Evolutionary conservation across 2,329 filamentous ascomycete genomes (phyloP).

Genomic region (Exophiala calicioides): DNA sequence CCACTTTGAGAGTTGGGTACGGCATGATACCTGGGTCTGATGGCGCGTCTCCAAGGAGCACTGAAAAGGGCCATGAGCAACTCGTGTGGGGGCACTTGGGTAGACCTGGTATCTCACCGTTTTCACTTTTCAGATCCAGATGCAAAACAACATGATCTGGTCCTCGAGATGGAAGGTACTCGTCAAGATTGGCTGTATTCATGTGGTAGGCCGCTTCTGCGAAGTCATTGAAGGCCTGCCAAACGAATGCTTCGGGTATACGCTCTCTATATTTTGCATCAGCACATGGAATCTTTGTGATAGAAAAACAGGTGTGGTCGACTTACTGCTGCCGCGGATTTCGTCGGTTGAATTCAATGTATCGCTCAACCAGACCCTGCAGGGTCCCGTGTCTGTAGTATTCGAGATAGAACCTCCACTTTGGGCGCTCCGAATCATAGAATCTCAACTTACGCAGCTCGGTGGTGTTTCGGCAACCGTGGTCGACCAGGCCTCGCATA

Average conservation of each 20-base stretch:
- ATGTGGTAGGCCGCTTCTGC: slow-evolving; percentile 20
- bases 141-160: slow-evolving; percentile 17
- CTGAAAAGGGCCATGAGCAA: too few species aligned
- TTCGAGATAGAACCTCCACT: slow-evolving; percentile 23
- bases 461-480: slow-evolving; percentile 18
- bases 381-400: slow-evolving; percentile 18
- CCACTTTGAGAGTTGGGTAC: slow-evolving; percentile 22
- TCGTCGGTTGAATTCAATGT: slow-evolving; percentile 5
- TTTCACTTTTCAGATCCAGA: slow-evolving; percentile 25
- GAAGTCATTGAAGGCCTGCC: slow-evolving; percentile 23
- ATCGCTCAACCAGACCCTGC: slow-evolving; percentile 11
- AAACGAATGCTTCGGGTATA: slow-evolving; percentile 25
- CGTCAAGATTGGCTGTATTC: slow-evolving; percentile 11
- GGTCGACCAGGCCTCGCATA: slow-evolving; percentile 8
- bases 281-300: not conserved
- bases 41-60: slow-evolving; percentile 18
- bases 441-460: slow-evolving; percentile 10
- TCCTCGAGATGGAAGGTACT: slow-evolving; percentile 4
- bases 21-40: slow-evolving; percentile 2
- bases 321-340: not conserved
- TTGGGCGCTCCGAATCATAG: slow-evolving; percentile 6
- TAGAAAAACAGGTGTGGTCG: not conserved
- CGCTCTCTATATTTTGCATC: slow-evolving; percentile 7
- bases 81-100: not conserved
- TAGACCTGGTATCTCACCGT: slow-evolving; percentile 10